phyloP scores from a whole-genome alignment of 2,329 filamentous ascomycete genomes.

The Cladorrhinum sp. region DNA sequence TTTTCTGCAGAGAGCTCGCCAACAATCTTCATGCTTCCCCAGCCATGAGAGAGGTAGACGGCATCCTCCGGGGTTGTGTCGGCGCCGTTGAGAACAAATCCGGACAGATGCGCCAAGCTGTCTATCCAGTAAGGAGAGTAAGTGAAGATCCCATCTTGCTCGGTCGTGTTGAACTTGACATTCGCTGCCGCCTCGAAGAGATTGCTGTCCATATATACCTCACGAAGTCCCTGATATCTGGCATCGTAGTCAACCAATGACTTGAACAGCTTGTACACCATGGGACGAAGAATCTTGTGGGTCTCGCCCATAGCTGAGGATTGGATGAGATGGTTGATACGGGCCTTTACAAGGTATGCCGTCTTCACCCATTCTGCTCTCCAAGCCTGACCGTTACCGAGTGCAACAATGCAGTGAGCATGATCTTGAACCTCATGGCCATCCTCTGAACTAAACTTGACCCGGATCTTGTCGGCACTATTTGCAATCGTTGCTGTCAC shows the following conservation, averaged over 20 bases:
- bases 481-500: slow-evolving; percentile 10
- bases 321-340: slow-evolving; percentile 29
- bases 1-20: slow-evolving; percentile 18
- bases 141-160: slow-evolving; percentile 2
- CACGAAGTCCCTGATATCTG: slow-evolving; percentile 29
- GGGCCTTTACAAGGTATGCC: slow-evolving; percentile 27
- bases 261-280: slow-evolving; percentile 30
- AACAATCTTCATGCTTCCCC: slow-evolving; percentile 25
- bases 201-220: slow-evolving; percentile 29
- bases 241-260: slow-evolving; percentile 28
- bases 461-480: slow-evolving; percentile 10
- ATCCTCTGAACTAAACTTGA: slow-evolving; percentile 16
- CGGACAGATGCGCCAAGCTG: slow-evolving; percentile 28
- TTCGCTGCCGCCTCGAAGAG: slow-evolving; percentile 28
- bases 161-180: slow-evolving; percentile 23
- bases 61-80: slow-evolving; percentile 14
- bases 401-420: slow-evolving; percentile 3
- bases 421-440: neutral
- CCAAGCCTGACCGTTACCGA: slow-evolving; percentile 4
- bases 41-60: slow-evolving; percentile 28
- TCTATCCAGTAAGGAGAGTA: slow-evolving; percentile 29
- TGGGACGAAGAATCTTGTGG: slow-evolving; percentile 24
- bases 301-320: slow-evolving; percentile 24
- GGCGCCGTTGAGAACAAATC: slow-evolving; percentile 31
- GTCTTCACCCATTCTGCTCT: slow-evolving; percentile 31